A percentile compares a stretch with the other conserved stretches of the same genome.
Conservation (phyloP, 106 monocot genomes). For the Alisma plantagoaquatica region DNA sequence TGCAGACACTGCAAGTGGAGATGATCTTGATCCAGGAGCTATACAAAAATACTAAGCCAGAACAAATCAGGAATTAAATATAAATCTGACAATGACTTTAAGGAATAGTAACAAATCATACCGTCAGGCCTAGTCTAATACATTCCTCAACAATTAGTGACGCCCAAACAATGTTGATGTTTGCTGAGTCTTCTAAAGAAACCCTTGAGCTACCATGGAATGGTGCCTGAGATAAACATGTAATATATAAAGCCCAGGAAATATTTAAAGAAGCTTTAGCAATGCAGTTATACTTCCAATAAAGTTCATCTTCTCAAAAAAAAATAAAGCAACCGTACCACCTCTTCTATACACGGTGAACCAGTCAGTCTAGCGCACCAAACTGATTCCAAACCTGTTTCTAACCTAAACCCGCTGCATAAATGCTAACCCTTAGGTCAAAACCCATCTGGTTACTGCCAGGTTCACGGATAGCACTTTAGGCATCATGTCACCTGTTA, state of each 20-base stretch:
- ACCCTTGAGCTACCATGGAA: conserved; percentile 12
- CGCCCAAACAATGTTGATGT: conserved; percentile 82
- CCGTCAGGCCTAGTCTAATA: conserved; percentile 84
- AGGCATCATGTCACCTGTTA: too few relatives aligned
- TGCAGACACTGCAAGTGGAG: conserved; percentile 88
- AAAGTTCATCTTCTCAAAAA: not conserved
- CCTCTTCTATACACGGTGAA: not conserved
- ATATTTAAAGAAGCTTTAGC: conserved; percentile 1
- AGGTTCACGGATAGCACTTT: too few relatives aligned
- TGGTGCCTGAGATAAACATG: conserved; percentile 37
- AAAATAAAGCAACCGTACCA: not conserved
- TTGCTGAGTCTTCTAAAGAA: conserved; percentile 39
- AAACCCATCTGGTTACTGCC: too few relatives aligned
- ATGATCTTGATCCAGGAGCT: conserved; percentile 97
- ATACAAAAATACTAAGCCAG: conserved; percentile 86
- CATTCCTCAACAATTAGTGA: conserved; percentile 88
- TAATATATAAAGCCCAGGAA: too few relatives aligned
- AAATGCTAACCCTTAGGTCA: too few relatives aligned
- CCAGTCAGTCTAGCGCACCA: conserved; percentile 35
- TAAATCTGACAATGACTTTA: not conserved
- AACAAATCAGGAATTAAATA: conserved; percentile 17
- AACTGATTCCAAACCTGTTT: conserved; percentile 5
- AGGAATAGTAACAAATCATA: conserved; percentile 17
- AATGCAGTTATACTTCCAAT: not conserved
- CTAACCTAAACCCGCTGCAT: too few relatives aligned